phyloP scores from a whole-genome alignment of 495 filamentous ascomycete genomes.

The Trichoderma reesei region DNA sequence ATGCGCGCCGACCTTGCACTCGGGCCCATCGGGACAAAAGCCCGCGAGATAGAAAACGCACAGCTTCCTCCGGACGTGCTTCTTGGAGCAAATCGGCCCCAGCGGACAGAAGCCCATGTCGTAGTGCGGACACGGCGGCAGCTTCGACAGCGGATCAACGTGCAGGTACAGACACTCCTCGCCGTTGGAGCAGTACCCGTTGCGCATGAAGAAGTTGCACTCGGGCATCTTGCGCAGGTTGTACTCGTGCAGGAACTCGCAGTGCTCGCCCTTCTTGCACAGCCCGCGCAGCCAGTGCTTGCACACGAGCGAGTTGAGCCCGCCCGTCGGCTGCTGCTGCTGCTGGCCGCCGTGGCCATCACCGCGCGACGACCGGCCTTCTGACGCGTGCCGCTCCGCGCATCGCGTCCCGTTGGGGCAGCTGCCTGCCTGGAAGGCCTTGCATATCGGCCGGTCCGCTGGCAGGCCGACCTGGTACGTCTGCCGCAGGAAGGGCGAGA shows the following conservation, averaged over 20 bases:
- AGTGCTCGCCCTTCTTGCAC: slow-evolving; percentile 91
- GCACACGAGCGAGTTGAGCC: slow-evolving; percentile 71
- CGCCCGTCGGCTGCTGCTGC: slow-evolving; percentile 18
- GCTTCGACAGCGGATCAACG: slow-evolving; percentile 68
- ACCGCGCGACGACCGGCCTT: background rate
- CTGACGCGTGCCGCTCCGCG: slow-evolving; percentile 45
- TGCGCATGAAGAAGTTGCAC: slow-evolving; percentile 83
- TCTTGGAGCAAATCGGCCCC: slow-evolving; percentile 75
- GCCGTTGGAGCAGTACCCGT: slow-evolving; percentile 88
- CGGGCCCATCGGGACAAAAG: slow-evolving; percentile 81
- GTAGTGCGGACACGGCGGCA: slow-evolving; percentile 88
- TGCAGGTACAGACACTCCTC: slow-evolving; percentile 96
- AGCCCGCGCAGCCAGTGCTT: slow-evolving; percentile 97
- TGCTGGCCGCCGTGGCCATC: background rate
- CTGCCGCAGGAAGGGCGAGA: slow-evolving; percentile 62
- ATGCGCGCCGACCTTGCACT: slow-evolving; percentile 71
- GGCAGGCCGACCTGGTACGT: slow-evolving; percentile 69
- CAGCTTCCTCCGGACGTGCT: slow-evolving; percentile 66
- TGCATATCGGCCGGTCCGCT: slow-evolving; percentile 67
- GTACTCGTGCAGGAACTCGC: slow-evolving; percentile 97
- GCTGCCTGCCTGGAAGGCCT: slow-evolving; percentile 59
- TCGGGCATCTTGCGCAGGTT: slow-evolving; percentile 97
- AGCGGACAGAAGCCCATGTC: slow-evolving; percentile 91
- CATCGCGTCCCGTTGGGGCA: slow-evolving; percentile 70
- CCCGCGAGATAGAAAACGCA: slow-evolving; percentile 87